Conservation (phyloP, 1,284 basidiomycete species). For the Mycena sp. region DNA sequence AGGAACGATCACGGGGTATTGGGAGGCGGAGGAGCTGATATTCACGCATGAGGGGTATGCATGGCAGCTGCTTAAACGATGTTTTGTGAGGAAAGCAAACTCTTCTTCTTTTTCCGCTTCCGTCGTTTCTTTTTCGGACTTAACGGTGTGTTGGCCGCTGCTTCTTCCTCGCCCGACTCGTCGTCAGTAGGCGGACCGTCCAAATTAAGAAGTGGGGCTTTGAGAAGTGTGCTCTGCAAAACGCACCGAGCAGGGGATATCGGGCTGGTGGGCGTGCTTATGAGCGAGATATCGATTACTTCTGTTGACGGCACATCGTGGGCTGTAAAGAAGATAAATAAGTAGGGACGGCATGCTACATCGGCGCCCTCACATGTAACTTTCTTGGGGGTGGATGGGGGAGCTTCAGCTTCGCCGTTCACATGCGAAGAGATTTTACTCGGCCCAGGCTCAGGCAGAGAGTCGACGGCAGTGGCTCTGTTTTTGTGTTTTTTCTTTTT, state of each 20-base stretch:
- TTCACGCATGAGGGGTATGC: not conserved
- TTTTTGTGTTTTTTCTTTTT: constrained; percentile 27
- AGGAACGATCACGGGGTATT: no score
- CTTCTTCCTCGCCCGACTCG: constrained; percentile 42
- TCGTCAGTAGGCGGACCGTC: constrained; percentile 54
- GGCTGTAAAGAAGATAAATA: not conserved
- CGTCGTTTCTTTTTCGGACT: constrained; percentile 58
- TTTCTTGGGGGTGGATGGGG: not conserved
- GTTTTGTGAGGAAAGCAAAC: not conserved
- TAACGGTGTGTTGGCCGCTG: constrained; percentile 31
- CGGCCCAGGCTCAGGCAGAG: not conserved
- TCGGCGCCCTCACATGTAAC: not conserved
- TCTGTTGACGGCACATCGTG: not conserved
- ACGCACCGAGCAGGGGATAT: constrained; percentile 2
- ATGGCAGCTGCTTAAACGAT: constrained; percentile 19
- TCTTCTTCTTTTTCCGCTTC: constrained; percentile 58
- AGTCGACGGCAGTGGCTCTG: constrained; percentile 1
- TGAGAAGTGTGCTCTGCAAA: constrained; percentile 32
- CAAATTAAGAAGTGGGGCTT: constrained; percentile 64
- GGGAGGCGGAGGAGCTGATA: no score
- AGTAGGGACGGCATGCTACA: not conserved
- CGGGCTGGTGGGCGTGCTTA: constrained; percentile 20
- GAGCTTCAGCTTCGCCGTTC: not conserved
- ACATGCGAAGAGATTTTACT: not conserved
- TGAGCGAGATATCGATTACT: constrained; percentile 30